Conservation (phyloP, 2,329 filamentous ascomycete species). For the Zymoseptoria crescenta region DNA sequence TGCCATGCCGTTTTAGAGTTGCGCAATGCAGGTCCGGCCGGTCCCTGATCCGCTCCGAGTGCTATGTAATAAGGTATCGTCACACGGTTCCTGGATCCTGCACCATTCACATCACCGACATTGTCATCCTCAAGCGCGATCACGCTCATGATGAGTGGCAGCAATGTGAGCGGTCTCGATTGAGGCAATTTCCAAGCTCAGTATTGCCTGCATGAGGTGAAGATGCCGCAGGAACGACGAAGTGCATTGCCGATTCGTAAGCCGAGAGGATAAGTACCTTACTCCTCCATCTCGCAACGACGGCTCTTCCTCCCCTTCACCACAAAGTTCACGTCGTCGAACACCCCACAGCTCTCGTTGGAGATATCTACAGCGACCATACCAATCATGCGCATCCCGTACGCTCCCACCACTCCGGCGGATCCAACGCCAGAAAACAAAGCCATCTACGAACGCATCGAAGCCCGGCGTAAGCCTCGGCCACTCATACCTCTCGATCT, state of each 20-base stretch:
- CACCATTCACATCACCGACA: neutral
- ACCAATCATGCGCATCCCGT: slow-evolving; percentile 56
- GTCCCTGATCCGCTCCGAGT: neutral
- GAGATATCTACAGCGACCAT: neutral
- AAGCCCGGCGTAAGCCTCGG: slow-evolving; percentile 57
- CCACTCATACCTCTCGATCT: slow-evolving; percentile 70
- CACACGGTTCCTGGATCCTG: neutral
- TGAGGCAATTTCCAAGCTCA: neutral
- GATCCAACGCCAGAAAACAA: slow-evolving; percentile 41
- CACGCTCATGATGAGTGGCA: neutral
- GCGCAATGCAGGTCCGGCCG: neutral
- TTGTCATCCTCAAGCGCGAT: neutral
- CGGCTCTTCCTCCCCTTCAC: neutral
- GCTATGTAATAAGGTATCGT: too few relatives aligned
- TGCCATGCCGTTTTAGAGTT: neutral
- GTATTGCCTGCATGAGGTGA: neutral
- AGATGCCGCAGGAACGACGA: neutral
- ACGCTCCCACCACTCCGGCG: slow-evolving; percentile 49
- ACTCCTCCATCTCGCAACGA: slow-evolving; percentile 3
- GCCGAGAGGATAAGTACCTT: slow-evolving; percentile 10
- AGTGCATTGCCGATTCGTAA: slow-evolving; percentile 1
- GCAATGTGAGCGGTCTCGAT: neutral
- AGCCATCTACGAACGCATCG: slow-evolving; percentile 55
- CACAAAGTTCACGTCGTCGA: neutral
- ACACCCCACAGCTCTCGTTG: neutral